Base-by-base conservation (phyloP, 805 yeast genomes). In the Starmerella apicola region DNA sequence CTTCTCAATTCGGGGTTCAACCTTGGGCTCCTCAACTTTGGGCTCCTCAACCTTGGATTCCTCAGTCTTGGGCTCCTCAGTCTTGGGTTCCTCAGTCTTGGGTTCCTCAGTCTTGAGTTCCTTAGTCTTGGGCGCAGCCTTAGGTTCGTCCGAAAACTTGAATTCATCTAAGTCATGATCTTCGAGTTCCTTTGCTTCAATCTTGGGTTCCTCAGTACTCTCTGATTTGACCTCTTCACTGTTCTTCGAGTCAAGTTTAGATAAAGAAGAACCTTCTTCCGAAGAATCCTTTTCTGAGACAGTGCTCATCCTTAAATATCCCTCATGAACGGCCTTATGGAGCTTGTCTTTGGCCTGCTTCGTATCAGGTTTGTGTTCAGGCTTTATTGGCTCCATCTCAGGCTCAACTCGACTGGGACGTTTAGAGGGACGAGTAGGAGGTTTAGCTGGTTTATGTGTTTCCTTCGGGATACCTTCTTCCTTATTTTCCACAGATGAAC, bases 21-120 rank as follows among this genome's bases (percentile, higher is more conserved):
- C 8, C 26, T 24, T 24, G 12, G 26, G 26, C 26, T 12, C 26
- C 26, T 8, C 26, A 24, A 9, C 26, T 8, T 9, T 12, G 26
- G 26, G 18, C 24, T 36, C 39, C 18, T 18, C 16, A 36, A 42
- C 13, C n/a, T 36, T 17, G 15, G 15, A 16, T 34, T 29, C 27
- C 37, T 30, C 18, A n/a, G 43, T 22, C 20, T 30, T 21, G 18
- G n/a, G 9, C 37, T 37, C 43, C 13, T n/a, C 17, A 7, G 37
- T 19, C 8, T 37, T 17, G n/a, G 29, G 22, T 19, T 29, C n/a
- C 37, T 30, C 27, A 5, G 32, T 8, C 16, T 38, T 24, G 22
- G 17, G 22, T 18, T 38, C 41, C 16, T 28, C 17, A 22, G 34
- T 3, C 40, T 31, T 38, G 25, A 33, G 27, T 18, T 16, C 39